A percentile compares a stretch with the other conserved stretches of the same genome.
These are phyloP conservation scores for Ilex paraguariensis DNA, from an alignment of 305 asterid genomes.

Conservation along the genomic window DNA sequence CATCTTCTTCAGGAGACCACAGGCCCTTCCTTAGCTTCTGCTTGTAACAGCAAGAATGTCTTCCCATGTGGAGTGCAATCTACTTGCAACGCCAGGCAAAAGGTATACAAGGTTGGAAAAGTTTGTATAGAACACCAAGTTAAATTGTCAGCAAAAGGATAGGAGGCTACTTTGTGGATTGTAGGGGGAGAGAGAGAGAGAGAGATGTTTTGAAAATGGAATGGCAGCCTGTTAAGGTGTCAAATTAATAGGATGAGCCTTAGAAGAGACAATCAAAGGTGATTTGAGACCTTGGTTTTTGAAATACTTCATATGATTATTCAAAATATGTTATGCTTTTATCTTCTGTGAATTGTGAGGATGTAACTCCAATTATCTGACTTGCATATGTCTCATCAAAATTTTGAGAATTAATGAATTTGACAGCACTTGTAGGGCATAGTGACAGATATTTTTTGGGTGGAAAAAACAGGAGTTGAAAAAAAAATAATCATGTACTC, in stretches of 20 bases:
- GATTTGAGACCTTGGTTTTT: neutral
- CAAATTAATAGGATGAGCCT: slow-evolving; percentile 36
- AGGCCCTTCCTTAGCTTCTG: slow-evolving; percentile 89
- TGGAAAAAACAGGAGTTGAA: too few species aligned
- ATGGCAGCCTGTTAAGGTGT: slow-evolving; percentile 23
- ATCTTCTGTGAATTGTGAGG: slow-evolving; percentile 13
- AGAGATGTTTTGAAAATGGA: slow-evolving; percentile 33
- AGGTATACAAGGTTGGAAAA: too few species aligned
- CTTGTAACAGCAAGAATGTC: slow-evolving; percentile 86
- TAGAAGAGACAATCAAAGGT: slow-evolving; percentile 9
- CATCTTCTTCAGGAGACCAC: slow-evolving; percentile 91
- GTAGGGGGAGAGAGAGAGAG: slow-evolving; percentile 6
- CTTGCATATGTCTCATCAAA: slow-evolving; percentile 35
- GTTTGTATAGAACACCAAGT: too few species aligned
- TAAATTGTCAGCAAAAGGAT: too few species aligned
- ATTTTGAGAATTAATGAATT: slow-evolving; percentile 47
- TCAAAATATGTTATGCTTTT: neutral
- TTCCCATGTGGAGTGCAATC: slow-evolving; percentile 51
- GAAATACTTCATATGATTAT: too few species aligned
- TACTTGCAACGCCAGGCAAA: slow-evolving; percentile 20
- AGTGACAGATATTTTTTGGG: slow-evolving; percentile 41
- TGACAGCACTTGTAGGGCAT: slow-evolving; percentile 85
- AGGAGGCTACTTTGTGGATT: too few species aligned
- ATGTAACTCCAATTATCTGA: slow-evolving; percentile 25
- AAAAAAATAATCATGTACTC: slow-evolving; percentile 6